Evolutionary conservation across 495 filamentous ascomycete species (phyloP), one percentile per base, ranked within the genome.

Genomic region (Aspergillus taichungensis): DNA sequence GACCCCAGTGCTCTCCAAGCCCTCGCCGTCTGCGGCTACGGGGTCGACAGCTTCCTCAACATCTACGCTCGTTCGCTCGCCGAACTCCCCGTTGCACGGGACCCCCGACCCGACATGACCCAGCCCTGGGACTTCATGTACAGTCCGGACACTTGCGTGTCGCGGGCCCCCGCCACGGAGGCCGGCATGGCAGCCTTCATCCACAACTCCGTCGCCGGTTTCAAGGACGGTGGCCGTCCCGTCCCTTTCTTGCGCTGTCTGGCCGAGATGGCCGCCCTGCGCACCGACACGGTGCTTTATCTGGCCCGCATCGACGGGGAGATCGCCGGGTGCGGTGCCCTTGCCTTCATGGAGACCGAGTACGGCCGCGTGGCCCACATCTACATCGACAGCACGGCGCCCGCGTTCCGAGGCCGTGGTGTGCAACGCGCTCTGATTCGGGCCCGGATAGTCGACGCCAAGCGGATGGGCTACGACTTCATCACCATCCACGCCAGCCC

Each of bases 321-420:
- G 14, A 47, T 59, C 8, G 52, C 47, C n/a, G 56, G 56, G 24
- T 43, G 34, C 13, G 56, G 45, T 5, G 56, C 50, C 10, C 38
- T 59, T 47, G 56, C 49, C 5, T 28, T 55, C 11, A 40, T 59
- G 13, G 46, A 51, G 8, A 51, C 55, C 3, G 29, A 42, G 5
- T 35, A 38, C 11, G 50, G 50, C 8, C 12, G 40, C 3, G 42
- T 59, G 3, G 52, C 49, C 5, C 47, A 59, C 34, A 42, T 59
- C 6, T 55, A 59, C 36, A 41, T 59, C 32, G 52, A 55, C 30
- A 59, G 52, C 45, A 59, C 52, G 5, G 37, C 42, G 24, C 50
- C 52, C 3, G 12, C 30, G 31, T 54, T 43, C 30, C 49, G 56
- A 5, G 56, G 52, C 1, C 47, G 42, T 8, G 56, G 56, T 28